Percentiles rank a stretch among this genome's conserved stretches.
phyloP scores from a whole-genome alignment of 495 filamentous ascomycete species.

The Podospora tetraspora region DNA sequence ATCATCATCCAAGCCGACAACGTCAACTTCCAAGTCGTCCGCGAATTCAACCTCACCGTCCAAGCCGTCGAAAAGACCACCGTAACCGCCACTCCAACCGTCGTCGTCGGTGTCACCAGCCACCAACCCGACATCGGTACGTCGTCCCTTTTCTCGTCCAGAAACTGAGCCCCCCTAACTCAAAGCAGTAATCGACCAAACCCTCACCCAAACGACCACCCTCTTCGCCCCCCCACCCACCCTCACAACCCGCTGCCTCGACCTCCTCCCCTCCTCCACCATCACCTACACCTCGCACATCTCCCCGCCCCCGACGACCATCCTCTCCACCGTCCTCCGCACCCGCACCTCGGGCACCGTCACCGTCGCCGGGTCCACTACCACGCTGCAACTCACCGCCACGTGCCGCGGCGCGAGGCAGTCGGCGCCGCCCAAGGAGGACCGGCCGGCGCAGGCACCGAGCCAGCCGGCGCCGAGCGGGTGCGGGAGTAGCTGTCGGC shows the following conservation, averaged over 20 bases:
- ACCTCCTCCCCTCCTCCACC: conserved; percentile 6
- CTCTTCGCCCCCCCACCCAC: conserved; percentile 7
- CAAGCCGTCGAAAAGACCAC: conserved; percentile 14
- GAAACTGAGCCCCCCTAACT: neutral
- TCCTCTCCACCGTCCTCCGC: conserved; percentile 6
- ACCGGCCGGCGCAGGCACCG: conserved; percentile 14
- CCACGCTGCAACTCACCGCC: conserved; percentile 17
- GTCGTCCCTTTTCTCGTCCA: neutral
- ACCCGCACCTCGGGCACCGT: conserved; percentile 11
- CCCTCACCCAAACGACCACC: conserved; percentile 14
- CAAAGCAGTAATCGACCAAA: conserved; percentile 10
- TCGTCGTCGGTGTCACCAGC: conserved; percentile 22
- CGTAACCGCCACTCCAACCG: conserved; percentile 21
- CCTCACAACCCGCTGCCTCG: conserved; percentile 6
- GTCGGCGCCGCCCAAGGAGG: conserved; percentile 7
- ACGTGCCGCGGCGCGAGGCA: conserved; percentile 5
- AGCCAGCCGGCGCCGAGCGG: conserved; percentile 13
- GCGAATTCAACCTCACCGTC: conserved; percentile 20
- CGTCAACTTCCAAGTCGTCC: conserved; percentile 21
- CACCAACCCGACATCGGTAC: conserved; percentile 11
- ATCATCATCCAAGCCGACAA: conserved; percentile 28
- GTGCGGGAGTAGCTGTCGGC: conserved; percentile 21
- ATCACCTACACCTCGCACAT: conserved; percentile 8
- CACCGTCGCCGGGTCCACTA: conserved; percentile 14
- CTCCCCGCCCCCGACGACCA: conserved; percentile 6